Evolutionary conservation across 768 basidiomycete genomes (phyloP), one percentile per base, ranked within the genome.

Genomic region (Calocybe cyanea): DNA sequence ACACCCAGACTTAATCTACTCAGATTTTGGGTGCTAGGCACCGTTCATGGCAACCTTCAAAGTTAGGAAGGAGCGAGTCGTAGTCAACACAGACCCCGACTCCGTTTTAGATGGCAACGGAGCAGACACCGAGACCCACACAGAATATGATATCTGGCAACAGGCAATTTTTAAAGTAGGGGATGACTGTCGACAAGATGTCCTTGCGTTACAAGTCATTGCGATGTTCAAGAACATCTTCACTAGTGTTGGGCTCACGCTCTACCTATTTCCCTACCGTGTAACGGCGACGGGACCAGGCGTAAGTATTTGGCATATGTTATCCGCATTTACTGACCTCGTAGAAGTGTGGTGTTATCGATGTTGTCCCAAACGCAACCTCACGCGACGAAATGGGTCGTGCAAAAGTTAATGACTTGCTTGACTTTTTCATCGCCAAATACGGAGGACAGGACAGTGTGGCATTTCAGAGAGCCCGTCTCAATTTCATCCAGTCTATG

Each of bases 1-100:
- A 13, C 10, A 4, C 18, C 11, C 36, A 34, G n/a, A 31, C 11
- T 32, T 34, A 36, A 15, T 21, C n/a, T 42, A 34, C 25, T 47
- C 15, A 36, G 43, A 18, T 41, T 23, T 30, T 37, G 45, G 25
- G 25, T 28, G 24, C n/a, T 48, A 97, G 93, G 94, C 96, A 8
- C 96, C 96, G 0, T 99, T 99, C 71, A 98, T 99, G 96, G 96
- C 96, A 0, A 97, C 95, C 0, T 99, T 99, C 76, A 96, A 95
- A 72, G 96, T 99, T 18, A 80, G 89, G 46, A 95, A 97, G 63
- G 86, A 93, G 51, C 74, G 78, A 4, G 60, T 85, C 18, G 77
- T 82, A 17, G 66, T 91, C 17, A 70, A 82, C 49, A 74, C 75
- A 9, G 77, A 92, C 58, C 82, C 88, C 0, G 87, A 92, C 48